Evolutionary conservation across 1,284 basidiomycete species (phyloP), one percentile per base, ranked within the genome.

Genomic region (Sanghuangporus sanghuang): DNA sequence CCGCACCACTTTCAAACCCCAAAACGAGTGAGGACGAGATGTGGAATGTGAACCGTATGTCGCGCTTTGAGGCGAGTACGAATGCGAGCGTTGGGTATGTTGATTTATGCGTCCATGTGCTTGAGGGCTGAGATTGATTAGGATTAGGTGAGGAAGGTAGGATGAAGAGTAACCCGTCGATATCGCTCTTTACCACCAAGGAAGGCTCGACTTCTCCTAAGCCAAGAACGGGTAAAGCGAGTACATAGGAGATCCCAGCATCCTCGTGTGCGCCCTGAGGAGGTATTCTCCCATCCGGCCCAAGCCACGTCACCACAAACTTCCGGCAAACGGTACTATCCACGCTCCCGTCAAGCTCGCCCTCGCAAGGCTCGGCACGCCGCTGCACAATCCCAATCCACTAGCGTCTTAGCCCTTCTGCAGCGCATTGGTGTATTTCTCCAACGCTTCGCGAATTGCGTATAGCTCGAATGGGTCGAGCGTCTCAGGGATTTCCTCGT

Each of bases 31-130:
- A 71, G 0, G 75, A 70, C 0, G 79, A 73, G 38, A 86, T 74
- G 70, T 96, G 93, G 69, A 89, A 82, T 1, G 89, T 89, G 75
- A 95, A 93, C 12, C 92, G 84, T 0, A 90, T 86, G 73, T 96
- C 94, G 35, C 86, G 86, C 74, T 99, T 99, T 3, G 94, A 96
- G 1, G 95, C 94, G 36, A 99, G 81, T 18, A 98, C 96, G 72
- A 98, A 99, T 1, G 93, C 84, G 4, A 99, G 82, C 0, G 95
- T 96, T 3, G 93, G 89, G 72, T 88, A 93, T 0, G 95, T 97
- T 9, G 85, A 81, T 1, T 75, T 74, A 73, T 98, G 96, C 48
- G 69, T 77, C 96, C 96, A 98, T 32, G 62, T 23, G 3, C 27
- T 2, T 27, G 1, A 2, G 14, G 32, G 14, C 18, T 55, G 53